Evolutionary conservation across 495 filamentous ascomycete genomes (phyloP), one percentile per base, ranked within the genome.

Genomic region (Tetracladium marchalianum): DNA sequence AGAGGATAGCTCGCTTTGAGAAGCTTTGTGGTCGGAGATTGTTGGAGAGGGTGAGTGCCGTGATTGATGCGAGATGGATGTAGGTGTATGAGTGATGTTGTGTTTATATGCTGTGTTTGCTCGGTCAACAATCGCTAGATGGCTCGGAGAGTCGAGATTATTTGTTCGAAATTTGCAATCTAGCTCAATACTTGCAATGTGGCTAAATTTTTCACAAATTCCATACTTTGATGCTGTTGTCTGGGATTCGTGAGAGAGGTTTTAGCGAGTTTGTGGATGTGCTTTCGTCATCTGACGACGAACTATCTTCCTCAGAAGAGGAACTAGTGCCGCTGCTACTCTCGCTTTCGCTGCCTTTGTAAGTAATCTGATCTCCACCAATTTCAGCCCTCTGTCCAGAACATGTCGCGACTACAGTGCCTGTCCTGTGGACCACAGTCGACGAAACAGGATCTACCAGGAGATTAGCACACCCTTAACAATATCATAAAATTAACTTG

Each of bases 221-320:
- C 83, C 83, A 88, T 19, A 87, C 64, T 51, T 80, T 84, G 43
- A 88, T 57, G 42, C 70, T 81, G 31, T 77, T 81, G 44, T 85
- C 81, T 35, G 44, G 47, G 12, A 16, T 22, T 40, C 35, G 43
- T 31, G 34, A 37, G 11, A 12, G 35, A 2, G 35, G n/a, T 15
- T 36, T 36, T 11, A 11, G 32, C 6, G 31, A 22, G 0, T 36
- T 34, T 13, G 45, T 40, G 4, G 18, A 39, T 10, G 38, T 27
- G 15, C 31, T 46, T 31, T 42, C 43, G 10, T 41, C 33, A 22
- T 51, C 34, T 51, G 46, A 18, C 43, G 47, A 39, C 45, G n/a
- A 13, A 12, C 18, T 16, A 38, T 24, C 41, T 18, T 35, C n/a
- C n/a, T 35, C 36, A 5, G n/a, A 15, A 24, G 39, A 41, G 35